Percentiles rank a stretch among this genome's conserved stretches.
Evolutionary conservation across 1,139 yeast genomes (phyloP).

Genomic region (Yarrowia galli): DNA sequence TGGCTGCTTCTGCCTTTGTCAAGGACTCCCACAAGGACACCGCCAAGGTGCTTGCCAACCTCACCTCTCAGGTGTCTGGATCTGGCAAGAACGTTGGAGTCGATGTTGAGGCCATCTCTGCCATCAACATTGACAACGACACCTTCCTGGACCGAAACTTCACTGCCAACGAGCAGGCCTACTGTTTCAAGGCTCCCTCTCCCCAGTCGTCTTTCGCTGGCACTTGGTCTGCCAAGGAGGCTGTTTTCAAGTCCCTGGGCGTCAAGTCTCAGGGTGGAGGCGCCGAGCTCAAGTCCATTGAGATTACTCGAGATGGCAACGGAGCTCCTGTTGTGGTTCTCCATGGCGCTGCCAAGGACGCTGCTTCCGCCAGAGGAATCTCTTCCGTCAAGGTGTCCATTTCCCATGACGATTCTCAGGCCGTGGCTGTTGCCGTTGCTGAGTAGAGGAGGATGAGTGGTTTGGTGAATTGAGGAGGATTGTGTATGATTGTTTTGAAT

Average conservation of each 20-base stretch:
- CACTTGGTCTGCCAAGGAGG: constrained; percentile 99
- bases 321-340: constrained; percentile 86
- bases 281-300: constrained; percentile 90
- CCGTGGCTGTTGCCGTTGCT: constrained; percentile 95
- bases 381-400: constrained; percentile 81
- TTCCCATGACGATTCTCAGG: constrained; percentile 95
- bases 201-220: constrained; percentile 95
- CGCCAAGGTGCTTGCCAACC: constrained; percentile 52
- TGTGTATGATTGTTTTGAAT: constrained; percentile 1
- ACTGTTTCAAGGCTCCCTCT: constrained; percentile 73
- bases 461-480: constrained; percentile 6
- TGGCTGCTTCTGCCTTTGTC: constrained; percentile 48
- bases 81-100: constrained; percentile 86
- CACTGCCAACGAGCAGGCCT: constrained; percentile 76
- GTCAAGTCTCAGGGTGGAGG: constrained; percentile 94
- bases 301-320: constrained; percentile 72
- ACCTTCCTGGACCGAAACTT: constrained; percentile 93
- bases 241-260: constrained; percentile 94
- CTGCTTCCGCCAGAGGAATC: constrained; percentile 76
- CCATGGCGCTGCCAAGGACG: constrained; percentile 74
- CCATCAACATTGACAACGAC: constrained; percentile 82
- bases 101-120: constrained; percentile 87
- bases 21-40: constrained; percentile 53
- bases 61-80: constrained; percentile 59
- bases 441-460: constrained; percentile 50